Base-by-base conservation (phyloP, 805 yeast genomes). In the Pichia deserticola region DNA sequence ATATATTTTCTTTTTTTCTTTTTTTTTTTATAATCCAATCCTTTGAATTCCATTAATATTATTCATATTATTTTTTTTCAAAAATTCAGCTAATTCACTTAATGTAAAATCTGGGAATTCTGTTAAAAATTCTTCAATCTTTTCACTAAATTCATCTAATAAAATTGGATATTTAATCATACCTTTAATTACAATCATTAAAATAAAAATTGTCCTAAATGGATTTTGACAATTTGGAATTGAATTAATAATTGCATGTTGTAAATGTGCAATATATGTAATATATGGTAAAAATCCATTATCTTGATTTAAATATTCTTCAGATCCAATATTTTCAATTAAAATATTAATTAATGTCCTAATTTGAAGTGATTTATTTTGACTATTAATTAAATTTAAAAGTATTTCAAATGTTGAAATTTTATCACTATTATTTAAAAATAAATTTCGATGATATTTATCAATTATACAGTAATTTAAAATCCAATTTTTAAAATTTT, bases 231-330 rank as follows among this genome's bases (percentile, higher is more conserved):
- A 50, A 5, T 44, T 30, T 4, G 53, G 46, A 15, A 45, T 42
- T 12, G 50, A 45, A 8, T 6, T 33, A 25, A 42, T 48, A 38
- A 53, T 51, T 3, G 45, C 36, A 1, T 25, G 7, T 20, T 42
- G 42, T 30, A 53, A 42, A 45, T 51, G 54, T 20, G 50, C 52
- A 33, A 53, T 34, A 28, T 48, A 53, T 12, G 56, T 53, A 4
- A 53, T n/a, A 37, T 50, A 53, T 12, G 54, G 49, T 15, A 48
- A 43, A 44, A 42, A 50, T 20, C 53, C 53, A 3, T 43, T 29
- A 20, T 12, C 20, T 34, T 35, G 30, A 27, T 28, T n/a, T 11
- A 43, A 29, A 37, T 48, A 45, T 12, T 48, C 40, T 11, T 36
- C 42, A 10, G 25, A 9, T 12, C 48, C 44, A 7, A 39, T 28